Evolutionary conservation across 306 rosid genomes (phyloP).

Genomic region (Calophaca sinica): DNA sequence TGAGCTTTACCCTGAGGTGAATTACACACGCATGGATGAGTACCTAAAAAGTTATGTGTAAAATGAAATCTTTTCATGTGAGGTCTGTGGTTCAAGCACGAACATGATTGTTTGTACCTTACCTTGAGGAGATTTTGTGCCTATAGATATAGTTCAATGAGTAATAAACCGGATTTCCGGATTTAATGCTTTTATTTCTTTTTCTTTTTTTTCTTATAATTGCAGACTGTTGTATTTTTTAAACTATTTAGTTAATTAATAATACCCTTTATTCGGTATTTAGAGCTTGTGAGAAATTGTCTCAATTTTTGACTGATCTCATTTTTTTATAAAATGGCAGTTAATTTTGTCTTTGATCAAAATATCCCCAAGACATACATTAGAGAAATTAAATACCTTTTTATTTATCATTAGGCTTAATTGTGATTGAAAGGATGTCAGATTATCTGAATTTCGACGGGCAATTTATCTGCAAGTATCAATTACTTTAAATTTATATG

Average conservation of each 20-base stretch:
- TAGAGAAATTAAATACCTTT: too few relatives aligned
- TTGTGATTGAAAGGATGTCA: too few relatives aligned
- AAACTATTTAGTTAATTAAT: not conserved
- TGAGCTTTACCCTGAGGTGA: slow-evolving; percentile 78
- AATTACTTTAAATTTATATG: too few relatives aligned
- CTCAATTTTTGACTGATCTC: not conserved
- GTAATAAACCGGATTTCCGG: slow-evolving; percentile 16
- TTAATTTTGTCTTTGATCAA: not conserved
- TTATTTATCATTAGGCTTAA: too few relatives aligned
- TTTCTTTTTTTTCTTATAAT: not conserved
- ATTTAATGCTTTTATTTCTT: not conserved
- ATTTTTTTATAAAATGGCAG: too few relatives aligned
- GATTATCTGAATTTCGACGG: too few relatives aligned
- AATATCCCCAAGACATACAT: too few relatives aligned
- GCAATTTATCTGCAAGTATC: too few relatives aligned
- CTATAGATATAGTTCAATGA: not conserved
- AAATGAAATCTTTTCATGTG: slow-evolving; percentile 19
- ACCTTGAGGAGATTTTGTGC: slow-evolving; percentile 36
- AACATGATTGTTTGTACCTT: slow-evolving; percentile 5
- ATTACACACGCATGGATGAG: slow-evolving; percentile 75
- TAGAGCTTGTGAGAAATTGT: not conserved
- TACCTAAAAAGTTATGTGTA: slow-evolving; percentile 59
- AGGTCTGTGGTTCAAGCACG: slow-evolving; percentile 23
- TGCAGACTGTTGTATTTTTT: not conserved
- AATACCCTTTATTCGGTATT: not conserved